Evolutionary conservation across 106 monocot species (phyloP).

Genomic region (Allium sativum): DNA sequence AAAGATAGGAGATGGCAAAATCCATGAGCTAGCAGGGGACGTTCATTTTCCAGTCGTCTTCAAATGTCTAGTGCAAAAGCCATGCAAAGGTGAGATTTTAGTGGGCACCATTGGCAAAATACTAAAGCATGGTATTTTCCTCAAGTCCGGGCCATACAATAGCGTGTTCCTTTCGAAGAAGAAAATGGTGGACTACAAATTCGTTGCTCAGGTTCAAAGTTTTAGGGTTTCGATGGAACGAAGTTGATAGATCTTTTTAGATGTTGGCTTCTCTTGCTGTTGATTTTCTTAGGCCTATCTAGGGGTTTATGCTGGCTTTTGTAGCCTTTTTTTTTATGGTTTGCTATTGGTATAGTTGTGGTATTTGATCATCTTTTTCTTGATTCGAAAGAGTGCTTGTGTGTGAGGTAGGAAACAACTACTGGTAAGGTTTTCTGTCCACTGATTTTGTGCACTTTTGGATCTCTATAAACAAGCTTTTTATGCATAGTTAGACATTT

Average conservation of each 20-base stretch:
- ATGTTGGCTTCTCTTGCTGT: conserved; percentile 51
- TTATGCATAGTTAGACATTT: too few species aligned
- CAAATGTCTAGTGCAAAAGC: conserved; percentile 52
- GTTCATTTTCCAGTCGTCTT: conserved; percentile 61
- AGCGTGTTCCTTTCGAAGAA: conserved; percentile 54
- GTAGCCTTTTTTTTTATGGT: too few species aligned
- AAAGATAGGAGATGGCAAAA: conserved; percentile 40
- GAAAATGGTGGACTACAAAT: conserved; percentile 51
- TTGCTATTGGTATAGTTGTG: too few species aligned
- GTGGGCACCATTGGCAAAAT: conserved; percentile 44
- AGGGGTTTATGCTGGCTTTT: neutral
- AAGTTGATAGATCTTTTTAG: conserved; percentile 55
- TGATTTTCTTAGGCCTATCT: conserved; percentile 68
- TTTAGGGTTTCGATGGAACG: conserved; percentile 65
- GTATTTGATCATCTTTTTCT: too few species aligned
- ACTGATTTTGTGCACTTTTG: too few species aligned
- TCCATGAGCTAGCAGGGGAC: conserved; percentile 42
- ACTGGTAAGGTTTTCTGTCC: too few species aligned
- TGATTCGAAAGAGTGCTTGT: too few species aligned
- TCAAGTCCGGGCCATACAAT: conserved; percentile 54
- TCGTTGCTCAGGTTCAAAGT: conserved; percentile 61
- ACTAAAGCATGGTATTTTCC: conserved; percentile 53
- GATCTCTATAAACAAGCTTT: too few species aligned
- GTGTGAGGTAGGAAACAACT: too few species aligned
- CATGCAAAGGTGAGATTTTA: conserved; percentile 59